Percentiles rank a stretch among this genome's conserved stretches.
These are phyloP conservation scores for Chamaecyparis obtusa DNA, from an alignment of 75 land plant species.

Conservation along the genomic window DNA sequence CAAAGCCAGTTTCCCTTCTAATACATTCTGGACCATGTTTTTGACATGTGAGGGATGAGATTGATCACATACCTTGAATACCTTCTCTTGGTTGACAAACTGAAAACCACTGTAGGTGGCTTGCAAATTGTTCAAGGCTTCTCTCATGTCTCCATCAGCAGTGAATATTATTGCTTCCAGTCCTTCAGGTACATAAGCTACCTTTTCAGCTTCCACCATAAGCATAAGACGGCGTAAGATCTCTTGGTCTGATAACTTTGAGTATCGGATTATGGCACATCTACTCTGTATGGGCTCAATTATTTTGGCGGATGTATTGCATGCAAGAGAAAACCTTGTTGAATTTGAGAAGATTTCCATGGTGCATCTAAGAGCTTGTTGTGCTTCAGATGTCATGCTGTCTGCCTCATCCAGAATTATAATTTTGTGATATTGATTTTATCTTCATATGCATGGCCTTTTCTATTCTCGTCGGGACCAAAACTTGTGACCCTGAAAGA, in stretches of 20 bases:
- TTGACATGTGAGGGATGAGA: conserved; percentile 95
- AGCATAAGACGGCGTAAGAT: conserved; percentile 87
- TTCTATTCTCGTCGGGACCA: too few species aligned
- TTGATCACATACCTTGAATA: conserved; percentile 99
- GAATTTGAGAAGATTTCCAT: conserved; percentile 98
- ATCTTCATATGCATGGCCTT: too few species aligned
- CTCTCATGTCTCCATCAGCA: conserved; percentile 99
- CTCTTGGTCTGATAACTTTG: conserved; percentile 91
- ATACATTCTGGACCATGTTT: conserved; percentile 67
- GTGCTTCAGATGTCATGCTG: conserved; percentile 99
- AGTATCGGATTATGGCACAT: conserved; percentile 95
- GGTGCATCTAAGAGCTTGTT: conserved; percentile 97
- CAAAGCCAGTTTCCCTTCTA: conserved; percentile 96
- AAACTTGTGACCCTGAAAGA: too few species aligned
- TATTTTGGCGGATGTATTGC: conserved; percentile 94
- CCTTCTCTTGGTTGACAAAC: conserved; percentile 97
- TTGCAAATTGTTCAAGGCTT: conserved; percentile 96
- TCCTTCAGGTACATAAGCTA: conserved; percentile 96
- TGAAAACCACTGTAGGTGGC: conserved; percentile 95
- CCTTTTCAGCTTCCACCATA: conserved; percentile 89
- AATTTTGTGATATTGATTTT: too few species aligned
- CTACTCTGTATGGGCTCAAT: conserved; percentile 99
- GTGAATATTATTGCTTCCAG: conserved; percentile 99
- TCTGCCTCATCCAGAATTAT: too few species aligned
- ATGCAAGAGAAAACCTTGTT: conserved; percentile 99